Conservation (phyloP, 306 rosid genomes). For the Acacia crassicarpa region DNA sequence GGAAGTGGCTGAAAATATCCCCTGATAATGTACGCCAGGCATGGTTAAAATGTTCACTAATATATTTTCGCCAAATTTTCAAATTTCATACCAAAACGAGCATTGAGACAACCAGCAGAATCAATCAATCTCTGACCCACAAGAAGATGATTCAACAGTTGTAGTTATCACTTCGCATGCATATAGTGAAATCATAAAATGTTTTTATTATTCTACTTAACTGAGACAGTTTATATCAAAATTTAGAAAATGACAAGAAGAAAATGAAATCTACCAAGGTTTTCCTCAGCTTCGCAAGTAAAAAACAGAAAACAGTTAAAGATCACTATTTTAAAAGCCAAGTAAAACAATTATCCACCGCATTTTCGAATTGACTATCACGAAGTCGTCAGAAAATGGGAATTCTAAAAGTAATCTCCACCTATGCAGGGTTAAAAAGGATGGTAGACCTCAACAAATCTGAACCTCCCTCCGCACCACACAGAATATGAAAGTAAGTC, state of each 20-base stretch:
- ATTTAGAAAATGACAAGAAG: not conserved
- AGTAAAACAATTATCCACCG: not conserved
- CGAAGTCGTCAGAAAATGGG: not conserved
- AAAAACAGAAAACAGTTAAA: not conserved
- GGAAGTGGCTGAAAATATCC: not conserved
- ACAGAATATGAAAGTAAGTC: not conserved
- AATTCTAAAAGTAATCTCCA: not conserved
- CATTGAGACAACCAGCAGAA: not conserved
- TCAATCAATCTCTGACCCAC: not conserved
- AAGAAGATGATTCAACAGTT: not conserved
- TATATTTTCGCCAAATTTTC: not conserved
- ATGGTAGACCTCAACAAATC: not conserved
- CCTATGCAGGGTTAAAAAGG: not conserved
- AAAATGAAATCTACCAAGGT: not conserved
- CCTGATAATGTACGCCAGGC: not conserved
- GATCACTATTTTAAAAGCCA: not conserved
- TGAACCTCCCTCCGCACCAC: not conserved
- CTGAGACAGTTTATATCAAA: not conserved
- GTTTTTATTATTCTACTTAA: not conserved
- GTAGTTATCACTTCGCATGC: not conserved
- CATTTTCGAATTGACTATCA: not conserved
- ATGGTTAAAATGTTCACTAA: not conserved
- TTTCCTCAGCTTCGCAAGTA: not conserved
- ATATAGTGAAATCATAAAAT: not conserved
- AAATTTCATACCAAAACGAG: not conserved